Base-by-base conservation (phyloP, 495 filamentous ascomycete species). In the Pyrenopolyporus hunteri region DNA sequence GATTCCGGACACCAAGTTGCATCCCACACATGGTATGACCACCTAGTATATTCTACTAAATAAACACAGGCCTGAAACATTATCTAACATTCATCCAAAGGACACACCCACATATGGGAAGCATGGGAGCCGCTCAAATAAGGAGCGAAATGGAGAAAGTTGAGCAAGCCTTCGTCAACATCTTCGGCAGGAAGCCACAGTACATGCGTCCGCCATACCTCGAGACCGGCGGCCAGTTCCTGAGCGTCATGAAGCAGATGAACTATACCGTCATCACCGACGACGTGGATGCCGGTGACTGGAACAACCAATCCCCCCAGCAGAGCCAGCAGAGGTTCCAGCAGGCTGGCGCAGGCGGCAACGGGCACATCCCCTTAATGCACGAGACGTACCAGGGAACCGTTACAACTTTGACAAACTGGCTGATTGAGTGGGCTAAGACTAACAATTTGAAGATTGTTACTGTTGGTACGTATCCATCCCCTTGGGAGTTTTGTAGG, bases 121-220 rank as follows among this genome's bases (percentile, higher is more conserved):
- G 61, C 61, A 65, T 80, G 70, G 65, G 69, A 16, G 70, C 72
- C 0, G 39, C 67, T 4, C 69, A 78, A 25, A 74, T 82, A 51
- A 70, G 68, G 35, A 70, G 67, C 43, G 78, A 83, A 68, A 81
- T 83, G 80, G 71, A 68, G 25, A 74, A 75, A 55, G 64, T 83
- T 20, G 80, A 83, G 67, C 70, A 76, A 13, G 80, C 80, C 0
- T 66, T 82, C 37, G 76, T 80, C 61, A 81, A 80, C 69, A 74
- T 83, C 48, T 72, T 83, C 62, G 81, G 80, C 39, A 66, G 70
- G 47, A 82, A 82, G 67, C 80, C 81, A 11, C 73, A 76, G 10
- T 83, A 83, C 73, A 72, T 83, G 75, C 80, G 80, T 0, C 80
- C 80, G 2, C 81, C 81, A 1, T 80, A 80, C 63, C 79, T 83